These are phyloP conservation scores for Didymella arachidicola DNA, from an alignment of 2,329 filamentous ascomycete species.

Conservation along the genomic window DNA sequence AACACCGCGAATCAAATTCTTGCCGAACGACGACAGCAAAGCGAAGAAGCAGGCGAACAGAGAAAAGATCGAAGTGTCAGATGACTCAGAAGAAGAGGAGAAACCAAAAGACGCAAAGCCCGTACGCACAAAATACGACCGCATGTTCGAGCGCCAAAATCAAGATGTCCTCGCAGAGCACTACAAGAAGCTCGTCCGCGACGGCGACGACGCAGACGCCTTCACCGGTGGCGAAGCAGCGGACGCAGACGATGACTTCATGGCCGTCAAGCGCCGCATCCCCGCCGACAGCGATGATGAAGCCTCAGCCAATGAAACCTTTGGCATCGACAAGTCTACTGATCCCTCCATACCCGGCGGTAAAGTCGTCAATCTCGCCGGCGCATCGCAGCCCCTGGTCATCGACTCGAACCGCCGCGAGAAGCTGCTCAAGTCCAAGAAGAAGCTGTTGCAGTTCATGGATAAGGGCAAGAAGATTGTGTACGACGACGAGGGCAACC, in stretches of 20 bases:
- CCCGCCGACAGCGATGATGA: conserved; percentile 68
- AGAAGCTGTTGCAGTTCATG: conserved; percentile 90
- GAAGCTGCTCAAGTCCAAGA: conserved; percentile 94
- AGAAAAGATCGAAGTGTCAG: conserved; percentile 63
- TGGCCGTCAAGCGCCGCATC: conserved; percentile 88
- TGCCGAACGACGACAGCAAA: conserved; percentile 88
- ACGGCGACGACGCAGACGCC: conserved; percentile 53
- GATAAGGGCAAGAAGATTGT: conserved; percentile 84
- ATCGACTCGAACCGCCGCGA: conserved; percentile 95
- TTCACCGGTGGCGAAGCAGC: conserved; percentile 43
- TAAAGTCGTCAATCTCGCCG: conserved; percentile 69
- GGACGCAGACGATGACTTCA: conserved; percentile 80
- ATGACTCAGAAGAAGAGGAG: conserved; percentile 67
- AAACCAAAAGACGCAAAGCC: conserved; percentile 64
- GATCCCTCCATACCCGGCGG: conserved; percentile 55
- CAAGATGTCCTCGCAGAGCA: conserved; percentile 95
- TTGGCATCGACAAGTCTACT: conserved; percentile 52
- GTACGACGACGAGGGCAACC: conserved; percentile 89
- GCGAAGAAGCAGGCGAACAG: conserved; percentile 85
- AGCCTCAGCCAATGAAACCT: conserved; percentile 41
- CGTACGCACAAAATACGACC: conserved; percentile 93
- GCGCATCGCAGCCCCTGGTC: conserved; percentile 73
- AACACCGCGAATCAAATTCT: conserved; percentile 89
- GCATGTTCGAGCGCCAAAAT: conserved; percentile 97
- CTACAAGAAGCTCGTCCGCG: conserved; percentile 83